phyloP scores from a whole-genome alignment of 495 filamentous ascomycete genomes.

The Endocarpon pusillum region DNA sequence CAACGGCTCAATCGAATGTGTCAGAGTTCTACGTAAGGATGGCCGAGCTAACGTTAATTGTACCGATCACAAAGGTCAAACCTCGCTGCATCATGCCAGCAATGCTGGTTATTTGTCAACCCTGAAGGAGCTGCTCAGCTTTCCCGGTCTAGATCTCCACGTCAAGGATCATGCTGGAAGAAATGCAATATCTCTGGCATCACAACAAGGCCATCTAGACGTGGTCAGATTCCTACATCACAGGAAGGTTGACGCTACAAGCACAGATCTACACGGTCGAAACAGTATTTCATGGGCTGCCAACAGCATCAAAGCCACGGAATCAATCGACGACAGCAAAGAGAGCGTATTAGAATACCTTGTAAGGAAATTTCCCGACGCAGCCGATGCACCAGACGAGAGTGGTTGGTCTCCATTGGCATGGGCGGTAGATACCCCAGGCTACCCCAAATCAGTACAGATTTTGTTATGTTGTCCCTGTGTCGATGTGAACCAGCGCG shows the following conservation, averaged over 20 bases:
- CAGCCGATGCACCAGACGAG: neutral
- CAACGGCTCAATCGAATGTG: neutral
- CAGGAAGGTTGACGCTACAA: neutral
- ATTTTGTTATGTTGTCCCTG: neutral
- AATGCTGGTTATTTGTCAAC: neutral
- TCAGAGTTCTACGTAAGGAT: neutral
- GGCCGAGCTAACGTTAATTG: neutral
- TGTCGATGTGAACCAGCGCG: neutral
- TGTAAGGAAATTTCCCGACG: neutral
- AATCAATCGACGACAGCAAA: neutral
- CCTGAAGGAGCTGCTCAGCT: neutral
- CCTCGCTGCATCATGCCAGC: neutral
- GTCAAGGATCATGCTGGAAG: neutral
- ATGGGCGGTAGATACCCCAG: neutral
- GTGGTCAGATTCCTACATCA: neutral
- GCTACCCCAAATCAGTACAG: neutral
- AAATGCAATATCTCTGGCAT: neutral
- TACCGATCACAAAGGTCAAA: neutral
- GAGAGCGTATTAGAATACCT: neutral
- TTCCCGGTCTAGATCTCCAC: neutral
- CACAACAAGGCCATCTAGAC: neutral
- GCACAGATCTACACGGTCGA: neutral
- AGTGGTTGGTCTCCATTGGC: neutral
- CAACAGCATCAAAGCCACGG: neutral
- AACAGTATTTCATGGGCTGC: neutral